Evolutionary conservation across 2,329 filamentous ascomycete genomes (phyloP), one percentile per base, ranked within the genome.

Genomic region (Talaromyces albobiverticillius): DNA sequence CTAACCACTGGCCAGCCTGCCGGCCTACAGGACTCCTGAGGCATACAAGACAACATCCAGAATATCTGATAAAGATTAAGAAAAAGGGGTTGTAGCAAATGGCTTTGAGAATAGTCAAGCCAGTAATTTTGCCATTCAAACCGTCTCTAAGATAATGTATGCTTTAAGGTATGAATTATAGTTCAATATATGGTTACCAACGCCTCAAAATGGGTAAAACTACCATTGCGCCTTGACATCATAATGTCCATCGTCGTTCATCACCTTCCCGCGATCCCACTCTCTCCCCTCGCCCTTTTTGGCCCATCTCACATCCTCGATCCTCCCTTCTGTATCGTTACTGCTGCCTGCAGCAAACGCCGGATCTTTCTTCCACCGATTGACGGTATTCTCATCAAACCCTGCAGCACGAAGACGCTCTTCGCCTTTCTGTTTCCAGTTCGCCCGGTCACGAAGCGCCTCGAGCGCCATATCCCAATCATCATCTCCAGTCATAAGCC

Each of bases 391-490:
- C 14, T 91, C 88, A 1, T 82, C 84, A 65, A 95, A 95, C 0
- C 91, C 92, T 0, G 89, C 90, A 18, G 82, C 83, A 31, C 84
- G 84, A 56, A 96, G 73, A 55, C 91, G 78, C 50, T 91, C 86
- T 6, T 88, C 88, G 26, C 90, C 89, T 61, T 86, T 83, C 59
- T 85, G 80, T 63, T 84, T 85, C 83, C 88, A 91, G 60, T 85
- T 86, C 60, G 89, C 83, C n/a, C 90, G 84, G 67, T 95, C 90
- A 36, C 87, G 82, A 53, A 90, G 79, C 4, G 86, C 85, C 70
- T 95, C 90, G 1, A 94, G 76, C 1, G 88, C 85, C 62, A 89
- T 83, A 42, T 89, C 88, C 91, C 90, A 96, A 56, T 89, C 84
- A 57, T 86, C 84, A 56, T 89, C 84, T 57, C 86, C 84, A 1